Percentiles rank a stretch among this genome's conserved stretches.
phyloP scores from a whole-genome alignment of 495 filamentous ascomycete species.

The Penicillium maclennaniae region DNA sequence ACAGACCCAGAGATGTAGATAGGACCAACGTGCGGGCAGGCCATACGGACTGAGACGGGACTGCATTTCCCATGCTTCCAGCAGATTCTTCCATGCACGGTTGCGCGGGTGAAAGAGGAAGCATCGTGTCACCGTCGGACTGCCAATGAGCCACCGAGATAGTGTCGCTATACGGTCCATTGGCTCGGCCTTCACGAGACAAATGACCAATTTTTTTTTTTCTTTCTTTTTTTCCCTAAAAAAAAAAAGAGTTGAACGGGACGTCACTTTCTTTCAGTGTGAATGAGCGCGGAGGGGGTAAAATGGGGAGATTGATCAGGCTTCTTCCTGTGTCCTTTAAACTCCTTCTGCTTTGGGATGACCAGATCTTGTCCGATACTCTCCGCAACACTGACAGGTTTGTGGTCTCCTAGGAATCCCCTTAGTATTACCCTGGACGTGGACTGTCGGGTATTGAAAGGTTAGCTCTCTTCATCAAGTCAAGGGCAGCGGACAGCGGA shows the following conservation, averaged over 20 bases:
- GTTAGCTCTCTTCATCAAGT: conserved; percentile 3
- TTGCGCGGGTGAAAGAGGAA: conserved; percentile 18
- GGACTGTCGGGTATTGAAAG: conserved; percentile 21
- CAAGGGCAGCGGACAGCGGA: conserved; percentile 4
- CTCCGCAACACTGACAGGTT: conserved; percentile 15
- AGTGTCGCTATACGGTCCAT: conserved; percentile 7
- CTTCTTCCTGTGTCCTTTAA: conserved; percentile 5
- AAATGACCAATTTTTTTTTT: neutral
- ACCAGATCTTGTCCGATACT: conserved; percentile 9
- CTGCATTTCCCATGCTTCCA: conserved; percentile 19
- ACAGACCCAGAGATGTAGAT: conserved; percentile 11
- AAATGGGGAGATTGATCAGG: neutral
- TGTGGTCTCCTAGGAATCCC: conserved; percentile 3
- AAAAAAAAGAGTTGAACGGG: conserved; percentile 13
- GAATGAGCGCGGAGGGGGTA: neutral
- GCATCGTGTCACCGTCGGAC: conserved; percentile 22
- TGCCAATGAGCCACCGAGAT: conserved; percentile 14
- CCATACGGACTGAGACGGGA: conserved; percentile 27
- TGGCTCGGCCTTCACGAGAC: conserved; percentile 22
- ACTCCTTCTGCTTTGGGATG: conserved; percentile 15
- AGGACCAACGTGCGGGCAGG: conserved; percentile 6
- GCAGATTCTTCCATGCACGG: conserved; percentile 18
- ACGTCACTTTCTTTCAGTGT: conserved; percentile 6
- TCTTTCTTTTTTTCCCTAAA: neutral
- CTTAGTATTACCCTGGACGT: conserved; percentile 21